phyloP scores from a whole-genome alignment of 2,329 filamentous ascomycete species.

The Alternaria arborescens region DNA sequence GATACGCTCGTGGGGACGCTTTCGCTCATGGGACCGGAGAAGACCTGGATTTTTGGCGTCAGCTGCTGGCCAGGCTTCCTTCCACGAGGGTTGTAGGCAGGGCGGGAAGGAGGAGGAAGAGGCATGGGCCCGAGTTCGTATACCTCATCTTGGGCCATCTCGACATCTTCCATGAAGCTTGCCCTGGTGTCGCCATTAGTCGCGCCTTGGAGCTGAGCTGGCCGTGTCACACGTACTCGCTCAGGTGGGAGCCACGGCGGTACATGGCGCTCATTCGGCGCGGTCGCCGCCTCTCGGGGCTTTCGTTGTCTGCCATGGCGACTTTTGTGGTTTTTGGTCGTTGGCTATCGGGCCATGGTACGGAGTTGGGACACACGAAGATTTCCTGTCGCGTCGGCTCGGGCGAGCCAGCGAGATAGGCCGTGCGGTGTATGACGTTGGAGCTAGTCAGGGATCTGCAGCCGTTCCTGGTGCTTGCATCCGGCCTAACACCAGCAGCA shows the following conservation, averaged over 20 bases:
- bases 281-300: constrained; percentile 47
- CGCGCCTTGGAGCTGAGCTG: constrained; percentile 4
- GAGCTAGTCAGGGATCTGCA: constrained; percentile 12
- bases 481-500: neutral
- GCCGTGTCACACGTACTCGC: constrained; percentile 47
- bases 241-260: constrained; percentile 72
- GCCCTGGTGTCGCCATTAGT: constrained; percentile 24
- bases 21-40: constrained; percentile 91
- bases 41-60: constrained; percentile 65
- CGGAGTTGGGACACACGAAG: constrained; percentile 7
- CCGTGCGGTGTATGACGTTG: constrained; percentile 18
- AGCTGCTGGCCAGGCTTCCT: constrained; percentile 42
- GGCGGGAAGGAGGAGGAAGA: constrained; percentile 15
- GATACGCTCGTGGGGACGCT: constrained; percentile 93
- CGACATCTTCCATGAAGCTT: constrained; percentile 93
- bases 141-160: constrained; percentile 97
- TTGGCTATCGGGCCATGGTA: constrained; percentile 28
- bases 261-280: constrained; percentile 60
- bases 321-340: constrained; percentile 2
- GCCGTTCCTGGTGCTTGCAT: neutral
- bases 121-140: constrained; percentile 43
- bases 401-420: constrained; percentile 4
- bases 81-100: constrained; percentile 11
- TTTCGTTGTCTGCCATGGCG: constrained; percentile 44
- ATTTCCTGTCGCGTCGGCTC: constrained; percentile 16